Evolutionary conservation across 805 yeast species (phyloP), one percentile per base, ranked within the genome.

Genomic region (Nematodospora valgi): DNA sequence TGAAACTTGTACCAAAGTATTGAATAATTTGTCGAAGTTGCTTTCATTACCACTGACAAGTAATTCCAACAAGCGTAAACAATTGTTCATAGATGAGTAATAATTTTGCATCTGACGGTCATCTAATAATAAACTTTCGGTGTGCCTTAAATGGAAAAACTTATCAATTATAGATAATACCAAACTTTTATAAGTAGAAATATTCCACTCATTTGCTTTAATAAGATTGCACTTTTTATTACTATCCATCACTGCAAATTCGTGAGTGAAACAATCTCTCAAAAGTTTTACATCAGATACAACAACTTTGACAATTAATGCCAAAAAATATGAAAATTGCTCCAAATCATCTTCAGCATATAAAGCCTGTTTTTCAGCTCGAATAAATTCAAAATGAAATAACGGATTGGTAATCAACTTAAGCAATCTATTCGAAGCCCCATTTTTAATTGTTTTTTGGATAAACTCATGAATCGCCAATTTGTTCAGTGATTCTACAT

Each of bases 161-260:
- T 65, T 72, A 28, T 66, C 53, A 10, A 79, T 41, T 2, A 74
- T 59, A 27, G 64, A 54, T 11, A 80, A 39, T 0, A 79, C 47
- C 17, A 82, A 61, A 6, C 77, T 72, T 44, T 80, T 80, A 51
- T 81, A 83, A 1, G 83, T 78, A 0, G 86, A 75, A 60, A 67
- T 51, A 22, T 60, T 64, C 78, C 80, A 72, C 6, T 60, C 51
- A 37, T 72, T 66, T 0, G 61, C 39, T 16, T 51, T 68, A 42
- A 68, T 62, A 32, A 64, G 61, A 39, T 62, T 66, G 47, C 67
- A 56, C 49, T 61, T 73, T 11, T 42, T 51, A 13, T 64, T 62
- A 37, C 64, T 68, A 41, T 70, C 80, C 37, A 80, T 64, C 0
- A 76, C 27, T 7, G 80, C 78, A 31, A 80, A 53, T 42, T 84